Evolutionary conservation across 176 grass and related monocot genomes (phyloP).

Genomic region (Eleusine indica): DNA sequence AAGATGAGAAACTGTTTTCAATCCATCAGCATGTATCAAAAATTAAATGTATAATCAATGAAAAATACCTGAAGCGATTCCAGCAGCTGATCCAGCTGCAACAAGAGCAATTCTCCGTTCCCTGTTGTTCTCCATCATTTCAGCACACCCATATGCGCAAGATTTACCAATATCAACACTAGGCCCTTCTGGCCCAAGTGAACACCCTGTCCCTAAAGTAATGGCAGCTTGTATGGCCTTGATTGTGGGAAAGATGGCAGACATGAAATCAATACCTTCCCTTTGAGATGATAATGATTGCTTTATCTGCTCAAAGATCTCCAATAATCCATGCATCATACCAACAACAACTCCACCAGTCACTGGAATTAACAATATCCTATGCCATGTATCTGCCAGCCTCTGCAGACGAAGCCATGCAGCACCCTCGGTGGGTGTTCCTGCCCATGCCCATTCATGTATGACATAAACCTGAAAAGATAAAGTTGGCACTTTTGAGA

Average conservation of each 20-base stretch:
- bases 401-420: slow-evolving; percentile 95
- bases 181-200: slow-evolving; percentile 89
- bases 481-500: slow-evolving; percentile 5
- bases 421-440: slow-evolving; percentile 89
- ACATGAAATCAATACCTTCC: slow-evolving; percentile 78
- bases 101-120: slow-evolving; percentile 93
- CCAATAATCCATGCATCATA: slow-evolving; percentile 98
- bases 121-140: slow-evolving; percentile 99
- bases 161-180: slow-evolving; percentile 98
- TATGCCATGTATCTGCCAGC: slow-evolving; percentile 93
- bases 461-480: slow-evolving; percentile 81
- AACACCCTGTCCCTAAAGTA: slow-evolving; percentile 93
- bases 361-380: slow-evolving; percentile 90
- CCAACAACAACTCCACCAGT: slow-evolving; percentile 99
- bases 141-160: slow-evolving; percentile 93
- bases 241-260: slow-evolving; percentile 81
- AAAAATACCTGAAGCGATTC: slow-evolving; percentile 94
- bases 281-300: slow-evolving; percentile 71
- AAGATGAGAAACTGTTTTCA: slow-evolving; percentile 16
- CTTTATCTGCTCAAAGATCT: slow-evolving; percentile 96
- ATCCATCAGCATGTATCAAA: neutral
- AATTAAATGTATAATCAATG: slow-evolving; percentile 19
- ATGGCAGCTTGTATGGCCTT: slow-evolving; percentile 95
- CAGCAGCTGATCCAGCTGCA: slow-evolving; percentile 96
- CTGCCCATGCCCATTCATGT: slow-evolving; percentile 99